Base-by-base conservation (phyloP, 805 yeast genomes). In the Starmerella powellii region DNA sequence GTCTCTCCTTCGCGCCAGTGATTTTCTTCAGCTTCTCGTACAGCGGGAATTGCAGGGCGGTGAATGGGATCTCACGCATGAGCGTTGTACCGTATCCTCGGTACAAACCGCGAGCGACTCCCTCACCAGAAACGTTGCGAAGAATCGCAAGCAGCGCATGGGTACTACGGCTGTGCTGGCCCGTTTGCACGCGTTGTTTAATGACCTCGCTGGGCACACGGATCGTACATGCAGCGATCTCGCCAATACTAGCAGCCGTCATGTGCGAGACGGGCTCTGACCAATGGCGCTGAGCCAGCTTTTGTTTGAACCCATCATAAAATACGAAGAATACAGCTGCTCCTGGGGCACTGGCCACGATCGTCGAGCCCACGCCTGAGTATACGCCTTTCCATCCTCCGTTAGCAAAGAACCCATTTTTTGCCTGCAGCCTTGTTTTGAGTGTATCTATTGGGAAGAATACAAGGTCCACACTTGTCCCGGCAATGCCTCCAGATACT, bases 191-290 rank as follows among this genome's bases (percentile, higher is more conserved):
- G 44, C 96, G 69, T 63, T 91, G 98, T 62, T 91, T 91, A 53
- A 91, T 76, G 20, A 91, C 94, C 58, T 91, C 99, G 0, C 94
- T 93, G 0, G 99, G 99, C 0, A 91, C 99, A 44, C 99, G 69
- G 1, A 91, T 91, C 44, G 80, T 62, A 60, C 99, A 91, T 0
- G 98, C 98, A 1, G 91, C 80, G 13, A 86, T 68, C 57, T 91
- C 99, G 44, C 98, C 98, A 12, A 77, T 56, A 1, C 94, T 80
- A 1, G 97, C 95, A 19, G 91, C 68, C 2, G 74, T 45, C 97
- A 91, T 91, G 56, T 91, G 97, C 2, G 79, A 71, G 29, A 67
- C 60, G 38, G 63, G 55, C 44, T 43, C 51, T 5, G 50, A 38
- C 38, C 46, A 32, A 15, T 20, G 17, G 17, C 37, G 31, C 10